These are phyloP conservation scores for Coniochaeta hoffmannii DNA, from an alignment of 2,329 filamentous ascomycete species.

Conservation along the genomic window DNA sequence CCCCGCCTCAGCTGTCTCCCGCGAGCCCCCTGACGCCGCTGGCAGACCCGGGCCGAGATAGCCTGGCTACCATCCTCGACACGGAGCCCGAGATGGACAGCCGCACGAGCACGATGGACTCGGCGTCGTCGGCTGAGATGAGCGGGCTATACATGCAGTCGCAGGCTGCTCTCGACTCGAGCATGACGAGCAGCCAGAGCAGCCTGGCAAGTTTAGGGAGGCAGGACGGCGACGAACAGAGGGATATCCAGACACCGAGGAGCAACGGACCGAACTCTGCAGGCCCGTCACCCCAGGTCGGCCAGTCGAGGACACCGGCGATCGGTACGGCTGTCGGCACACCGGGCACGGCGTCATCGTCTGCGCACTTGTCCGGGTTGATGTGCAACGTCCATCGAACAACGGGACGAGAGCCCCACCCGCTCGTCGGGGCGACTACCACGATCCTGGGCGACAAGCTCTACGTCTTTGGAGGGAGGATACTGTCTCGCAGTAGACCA, in stretches of 20 bases:
- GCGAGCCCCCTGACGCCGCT: conserved; percentile 24
- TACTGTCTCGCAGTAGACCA: conserved; percentile 76
- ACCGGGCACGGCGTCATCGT: conserved; percentile 37
- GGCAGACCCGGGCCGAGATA: conserved; percentile 16
- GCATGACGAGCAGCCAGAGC: conserved; percentile 38
- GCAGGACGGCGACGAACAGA: conserved; percentile 38
- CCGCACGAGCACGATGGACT: conserved; percentile 43
- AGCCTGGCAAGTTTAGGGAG: conserved; percentile 33
- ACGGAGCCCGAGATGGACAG: conserved; percentile 29
- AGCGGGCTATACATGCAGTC: conserved; percentile 15
- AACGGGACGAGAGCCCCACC: conserved; percentile 83
- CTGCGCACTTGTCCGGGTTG: conserved; percentile 54
- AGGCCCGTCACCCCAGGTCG: conserved; percentile 47
- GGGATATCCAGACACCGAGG: conserved; percentile 41
- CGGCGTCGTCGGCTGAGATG: conserved; percentile 21
- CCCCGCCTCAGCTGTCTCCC: conserved; percentile 28
- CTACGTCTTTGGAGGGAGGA: conserved; percentile 90
- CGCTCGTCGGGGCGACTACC: conserved; percentile 89
- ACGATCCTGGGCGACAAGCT: conserved; percentile 93
- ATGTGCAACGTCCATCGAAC: conserved; percentile 75
- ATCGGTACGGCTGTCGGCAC: conserved; percentile 32
- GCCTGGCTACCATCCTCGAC: conserved; percentile 26
- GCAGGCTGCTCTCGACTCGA: conserved; percentile 27
- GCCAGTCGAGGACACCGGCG: conserved; percentile 30
- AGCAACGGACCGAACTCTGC: conserved; percentile 48